Evolutionary conservation across 768 basidiomycete species (phyloP).

Genomic region (Rubroboletus satanas): DNA sequence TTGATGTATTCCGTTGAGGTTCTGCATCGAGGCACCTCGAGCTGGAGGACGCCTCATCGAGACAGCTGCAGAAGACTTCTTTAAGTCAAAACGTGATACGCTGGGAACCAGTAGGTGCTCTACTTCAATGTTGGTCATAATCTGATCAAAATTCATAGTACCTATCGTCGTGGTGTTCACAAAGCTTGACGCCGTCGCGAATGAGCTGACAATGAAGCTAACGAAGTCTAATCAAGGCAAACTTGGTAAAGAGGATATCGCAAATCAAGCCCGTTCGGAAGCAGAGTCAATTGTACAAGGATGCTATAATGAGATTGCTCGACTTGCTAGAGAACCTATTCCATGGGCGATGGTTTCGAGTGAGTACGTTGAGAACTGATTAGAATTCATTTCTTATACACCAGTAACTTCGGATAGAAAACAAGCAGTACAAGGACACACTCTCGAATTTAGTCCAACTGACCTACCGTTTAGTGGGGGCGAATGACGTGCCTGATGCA

Average conservation of each 20-base stretch:
- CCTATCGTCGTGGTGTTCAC: neutral
- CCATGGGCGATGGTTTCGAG: neutral
- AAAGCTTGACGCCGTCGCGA: neutral
- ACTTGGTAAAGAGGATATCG: neutral
- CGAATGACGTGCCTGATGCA: neutral
- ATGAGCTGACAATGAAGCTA: neutral
- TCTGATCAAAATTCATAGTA: neutral
- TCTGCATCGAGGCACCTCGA: neutral
- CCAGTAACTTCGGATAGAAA: neutral
- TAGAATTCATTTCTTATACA: neutral
- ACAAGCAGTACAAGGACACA: neutral
- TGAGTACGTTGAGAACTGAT: neutral
- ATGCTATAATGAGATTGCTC: neutral
- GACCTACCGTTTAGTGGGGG: neutral
- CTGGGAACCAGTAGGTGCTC: neutral
- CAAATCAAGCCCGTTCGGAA: neutral
- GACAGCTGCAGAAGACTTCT: neutral
- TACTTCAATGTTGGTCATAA: neutral
- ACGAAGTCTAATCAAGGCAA: neutral
- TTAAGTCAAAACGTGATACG: neutral
- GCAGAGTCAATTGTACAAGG: neutral
- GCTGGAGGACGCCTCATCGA: neutral
- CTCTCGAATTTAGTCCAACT: neutral
- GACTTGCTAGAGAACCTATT: neutral
- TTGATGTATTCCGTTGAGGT: neutral